Percentiles rank a stretch among this genome's conserved stretches.
phyloP scores from a whole-genome alignment of 768 basidiomycete species.

The Mycena vitilis region DNA sequence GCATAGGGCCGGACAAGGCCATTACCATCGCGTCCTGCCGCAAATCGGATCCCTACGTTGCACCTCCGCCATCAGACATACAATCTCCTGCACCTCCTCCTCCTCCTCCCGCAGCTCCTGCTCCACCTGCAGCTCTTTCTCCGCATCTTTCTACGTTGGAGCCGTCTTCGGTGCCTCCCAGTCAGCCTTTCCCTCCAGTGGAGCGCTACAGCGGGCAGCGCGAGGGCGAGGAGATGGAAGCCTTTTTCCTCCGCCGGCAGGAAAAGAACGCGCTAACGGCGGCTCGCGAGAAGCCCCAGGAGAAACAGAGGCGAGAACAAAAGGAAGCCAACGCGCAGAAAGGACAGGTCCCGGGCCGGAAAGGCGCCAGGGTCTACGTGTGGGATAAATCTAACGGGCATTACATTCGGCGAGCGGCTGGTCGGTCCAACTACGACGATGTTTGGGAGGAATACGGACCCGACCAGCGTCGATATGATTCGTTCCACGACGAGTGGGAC shows the following conservation, averaged over 20 bases:
- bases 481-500: slow-evolving; percentile 18
- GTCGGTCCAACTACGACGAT: neutral
- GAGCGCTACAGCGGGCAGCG: neutral
- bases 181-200: slow-evolving; percentile 12
- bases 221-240: neutral
- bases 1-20: no score
- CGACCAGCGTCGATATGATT: slow-evolving; percentile 12
- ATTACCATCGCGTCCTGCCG: no score
- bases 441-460: slow-evolving; percentile 7
- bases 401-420: slow-evolving; percentile 2
- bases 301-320: neutral
- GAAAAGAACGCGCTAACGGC: neutral
- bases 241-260: neutral
- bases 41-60: no score
- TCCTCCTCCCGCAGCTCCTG: no score
- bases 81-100: no score
- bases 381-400: slow-evolving; percentile 8
- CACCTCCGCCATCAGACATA: no score
- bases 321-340: neutral
- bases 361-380: slow-evolving; percentile 7
- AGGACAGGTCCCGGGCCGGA: neutral
- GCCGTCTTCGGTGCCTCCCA: no score
- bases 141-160: no score
- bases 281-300: neutral
- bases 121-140: no score